Percentiles rank a stretch among this genome's conserved stretches.
Evolutionary conservation across 768 basidiomycete species (phyloP).

Genomic region (Termitomyces sp.): DNA sequence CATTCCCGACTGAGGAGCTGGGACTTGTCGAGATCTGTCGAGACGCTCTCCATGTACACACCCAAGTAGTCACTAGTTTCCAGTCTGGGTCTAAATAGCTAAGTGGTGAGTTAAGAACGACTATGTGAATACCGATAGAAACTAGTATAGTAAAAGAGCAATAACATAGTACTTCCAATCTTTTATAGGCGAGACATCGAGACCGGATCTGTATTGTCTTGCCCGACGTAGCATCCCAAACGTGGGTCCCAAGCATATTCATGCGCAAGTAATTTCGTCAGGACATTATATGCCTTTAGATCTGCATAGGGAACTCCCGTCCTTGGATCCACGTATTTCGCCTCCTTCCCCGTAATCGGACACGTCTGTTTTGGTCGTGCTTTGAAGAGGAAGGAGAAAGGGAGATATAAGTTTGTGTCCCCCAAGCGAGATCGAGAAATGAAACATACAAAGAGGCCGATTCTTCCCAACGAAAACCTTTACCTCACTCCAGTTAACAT

Average conservation of each 20-base stretch:
- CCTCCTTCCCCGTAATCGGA: slow-evolving; percentile 72
- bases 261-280: slow-evolving; percentile 59
- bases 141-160: too few relatives aligned
- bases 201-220: slow-evolving; percentile 10
- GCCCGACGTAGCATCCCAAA: slow-evolving; percentile 37
- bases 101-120: too few relatives aligned
- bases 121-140: too few relatives aligned
- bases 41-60: too few relatives aligned
- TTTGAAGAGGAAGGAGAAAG: slow-evolving; percentile 20
- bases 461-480: slow-evolving; percentile 59
- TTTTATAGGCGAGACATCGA: background rate
- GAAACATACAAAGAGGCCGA: slow-evolving; percentile 54
- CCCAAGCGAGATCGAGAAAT: background rate
- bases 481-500: slow-evolving; percentile 75
- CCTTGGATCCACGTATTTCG: slow-evolving; percentile 75
- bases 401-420: background rate
- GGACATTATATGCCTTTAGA: slow-evolving; percentile 53
- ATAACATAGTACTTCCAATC: too few relatives aligned
- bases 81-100: too few relatives aligned
- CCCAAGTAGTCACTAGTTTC: too few relatives aligned
- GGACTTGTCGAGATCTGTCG: background rate
- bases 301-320: slow-evolving; percentile 79
- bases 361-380: slow-evolving; percentile 65
- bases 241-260: slow-evolving; percentile 63
- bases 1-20: too few relatives aligned